A percentile compares a stretch with the other conserved stretches of the same genome.
These are phyloP conservation scores for Neurospora africana DNA, from an alignment of 495 filamentous ascomycete species.

Conservation along the genomic window DNA sequence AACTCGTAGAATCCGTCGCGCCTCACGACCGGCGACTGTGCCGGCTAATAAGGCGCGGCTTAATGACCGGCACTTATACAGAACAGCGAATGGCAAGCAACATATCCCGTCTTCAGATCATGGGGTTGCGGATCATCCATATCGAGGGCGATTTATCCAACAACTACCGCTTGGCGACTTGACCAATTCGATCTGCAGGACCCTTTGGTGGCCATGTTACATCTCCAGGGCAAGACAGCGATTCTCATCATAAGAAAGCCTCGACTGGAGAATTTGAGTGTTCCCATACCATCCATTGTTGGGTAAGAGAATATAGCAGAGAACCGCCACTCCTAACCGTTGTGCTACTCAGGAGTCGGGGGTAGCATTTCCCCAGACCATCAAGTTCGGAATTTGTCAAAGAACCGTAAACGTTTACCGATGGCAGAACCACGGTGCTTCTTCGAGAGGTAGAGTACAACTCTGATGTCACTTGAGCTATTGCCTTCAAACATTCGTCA, in stretches of 20 bases:
- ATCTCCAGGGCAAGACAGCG: background rate
- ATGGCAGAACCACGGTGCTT: background rate
- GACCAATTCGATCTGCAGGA: background rate
- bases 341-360: background rate
- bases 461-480: background rate
- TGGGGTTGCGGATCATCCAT: slow-evolving; percentile 7
- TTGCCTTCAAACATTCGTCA: background rate
- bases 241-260: background rate
- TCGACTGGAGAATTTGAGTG: background rate
- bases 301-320: background rate
- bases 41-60: slow-evolving; percentile 16
- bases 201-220: background rate
- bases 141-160: slow-evolving; percentile 17
- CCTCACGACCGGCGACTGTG: background rate
- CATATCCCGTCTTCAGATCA: slow-evolving; percentile 22
- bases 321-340: background rate
- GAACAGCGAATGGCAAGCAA: slow-evolving; percentile 6
- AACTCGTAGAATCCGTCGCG: background rate
- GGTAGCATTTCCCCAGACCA: background rate
- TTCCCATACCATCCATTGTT: background rate
- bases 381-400: background rate
- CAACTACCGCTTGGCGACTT: slow-evolving; percentile 19
- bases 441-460: background rate
- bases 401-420: background rate
- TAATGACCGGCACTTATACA: slow-evolving; percentile 11